Evolutionary conservation across 2,329 filamentous ascomycete species (phyloP), one percentile per base, ranked within the genome.

Genomic region (Pezicula rhizophila): DNA sequence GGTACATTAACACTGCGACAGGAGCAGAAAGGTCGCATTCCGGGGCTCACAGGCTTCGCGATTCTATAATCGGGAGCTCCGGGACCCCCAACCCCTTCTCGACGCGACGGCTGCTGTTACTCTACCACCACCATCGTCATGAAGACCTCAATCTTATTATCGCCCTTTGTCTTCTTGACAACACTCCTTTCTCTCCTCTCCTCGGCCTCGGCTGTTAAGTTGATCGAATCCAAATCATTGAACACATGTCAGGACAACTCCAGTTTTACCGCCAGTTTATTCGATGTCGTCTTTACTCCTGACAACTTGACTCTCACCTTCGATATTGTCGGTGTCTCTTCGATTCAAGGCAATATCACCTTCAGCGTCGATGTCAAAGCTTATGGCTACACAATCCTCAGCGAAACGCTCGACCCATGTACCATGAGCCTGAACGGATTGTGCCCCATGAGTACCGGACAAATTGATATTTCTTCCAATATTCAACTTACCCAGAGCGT

Each of bases 371-470:
- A 82, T 52, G 78, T 95, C 58, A 79, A 84, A 52, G 91, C 89
- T 45, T 97, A 96, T 65, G 92, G 92, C 46, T 89, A 86, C 68
- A 73, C 79, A 33, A 81, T 88, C 56, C 69, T 92, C 58, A 78
- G 76, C 54, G 70, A 80, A 57, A 80, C 72, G 4, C 67, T 96
- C 57, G 74, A 96, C 64, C 92, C 92, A 41, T 97, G 92, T 73
- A 70, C 78, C 25, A 72, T 75, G 49, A 75, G 79, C 35, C 74
- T 95, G 53, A 69, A 75, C 52, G 89, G 89, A 66, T 78, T 96
- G 61, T 97, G 92, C 69, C 91, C 91, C 50, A 95, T 96, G 90
- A 86, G 82, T 55, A 81, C 89, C 8, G 90, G 89, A 57, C 84
- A 87, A 60, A 85, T 96, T 64, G 79, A 85, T 48, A 78, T 95